phyloP scores from a whole-genome alignment of 1,139 yeast species.

The Magnusiomyces starmeri region DNA sequence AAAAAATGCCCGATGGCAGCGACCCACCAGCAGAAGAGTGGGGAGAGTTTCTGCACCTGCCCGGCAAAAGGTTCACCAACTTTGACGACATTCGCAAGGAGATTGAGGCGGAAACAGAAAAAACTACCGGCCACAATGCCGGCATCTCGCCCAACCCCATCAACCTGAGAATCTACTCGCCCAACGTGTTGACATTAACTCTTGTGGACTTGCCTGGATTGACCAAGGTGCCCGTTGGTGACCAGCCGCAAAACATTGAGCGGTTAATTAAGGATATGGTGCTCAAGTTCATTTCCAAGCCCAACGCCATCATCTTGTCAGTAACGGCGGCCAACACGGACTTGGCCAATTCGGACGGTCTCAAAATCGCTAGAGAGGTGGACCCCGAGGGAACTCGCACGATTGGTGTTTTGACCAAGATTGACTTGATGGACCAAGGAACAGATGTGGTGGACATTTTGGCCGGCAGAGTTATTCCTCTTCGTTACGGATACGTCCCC shows the following conservation, averaged over 20 bases:
- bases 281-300: constrained; percentile 86
- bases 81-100: constrained; percentile 89
- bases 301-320: constrained; percentile 90
- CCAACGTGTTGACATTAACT: constrained; percentile 90
- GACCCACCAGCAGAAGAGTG: constrained; percentile 49
- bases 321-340: constrained; percentile 98
- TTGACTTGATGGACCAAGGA: constrained; percentile 96
- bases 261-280: constrained; percentile 91
- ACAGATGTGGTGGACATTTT: constrained; percentile 97
- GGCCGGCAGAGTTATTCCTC: constrained; percentile 92
- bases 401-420: constrained; percentile 93
- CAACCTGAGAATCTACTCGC: constrained; percentile 88
- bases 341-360: constrained; percentile 94
- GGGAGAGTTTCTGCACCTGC: constrained; percentile 96
- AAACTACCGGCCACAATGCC: constrained; percentile 84
- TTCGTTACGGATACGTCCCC: constrained; percentile 93
- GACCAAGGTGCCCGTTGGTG: constrained; percentile 99
- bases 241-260: constrained; percentile 97
- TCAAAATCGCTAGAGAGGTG: constrained; percentile 92
- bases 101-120: constrained; percentile 88
- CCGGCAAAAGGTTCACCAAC: constrained; percentile 79
- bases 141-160: constrained; percentile 93
- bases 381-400: constrained; percentile 97
- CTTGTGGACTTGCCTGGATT: constrained; percentile 96
- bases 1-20: constrained; percentile 16